These are phyloP conservation scores for Thozetella sp. DNA, from an alignment of 495 filamentous ascomycete genomes.

Conservation along the genomic window DNA sequence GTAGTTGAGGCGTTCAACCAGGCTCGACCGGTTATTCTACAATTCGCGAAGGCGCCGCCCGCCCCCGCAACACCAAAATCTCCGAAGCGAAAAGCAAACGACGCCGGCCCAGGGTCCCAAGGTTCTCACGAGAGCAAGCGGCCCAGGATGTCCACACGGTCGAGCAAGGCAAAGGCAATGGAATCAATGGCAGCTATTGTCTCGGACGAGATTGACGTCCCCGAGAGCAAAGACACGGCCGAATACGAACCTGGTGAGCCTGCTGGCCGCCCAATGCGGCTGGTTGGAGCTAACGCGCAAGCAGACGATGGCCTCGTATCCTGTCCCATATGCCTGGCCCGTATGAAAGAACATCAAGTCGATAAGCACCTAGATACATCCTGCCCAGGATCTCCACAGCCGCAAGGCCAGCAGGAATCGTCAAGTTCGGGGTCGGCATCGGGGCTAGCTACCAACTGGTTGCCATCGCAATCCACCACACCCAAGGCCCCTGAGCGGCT, in stretches of 20 bases:
- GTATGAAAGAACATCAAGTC: slow-evolving; percentile 77
- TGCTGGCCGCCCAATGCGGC: background rate
- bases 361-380: slow-evolving; percentile 77
- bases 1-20: slow-evolving; percentile 77
- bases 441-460: too few species aligned
- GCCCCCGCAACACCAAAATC: slow-evolving; percentile 11
- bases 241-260: slow-evolving; percentile 28
- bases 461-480: slow-evolving; percentile 12
- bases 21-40: slow-evolving; percentile 62
- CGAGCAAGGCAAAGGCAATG: slow-evolving; percentile 35
- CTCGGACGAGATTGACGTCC: slow-evolving; percentile 29
- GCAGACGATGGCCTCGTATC: slow-evolving; percentile 73
- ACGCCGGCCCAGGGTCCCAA: slow-evolving; percentile 39
- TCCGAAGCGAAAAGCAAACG: slow-evolving; percentile 53
- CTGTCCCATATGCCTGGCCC: slow-evolving; percentile 78
- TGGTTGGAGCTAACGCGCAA: slow-evolving; percentile 19
- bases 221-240: slow-evolving; percentile 23
- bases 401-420: slow-evolving; percentile 4
- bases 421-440: background rate
- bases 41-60: slow-evolving; percentile 53
- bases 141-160: slow-evolving; percentile 42
- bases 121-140: slow-evolving; percentile 36
- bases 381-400: slow-evolving; percentile 37
- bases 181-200: slow-evolving; percentile 34
- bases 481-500: slow-evolving; percentile 52